Evolutionary conservation across 129 eudicot genomes (phyloP), one percentile per base, ranked within the genome.

Genomic region (Dittrichia graveolens): DNA sequence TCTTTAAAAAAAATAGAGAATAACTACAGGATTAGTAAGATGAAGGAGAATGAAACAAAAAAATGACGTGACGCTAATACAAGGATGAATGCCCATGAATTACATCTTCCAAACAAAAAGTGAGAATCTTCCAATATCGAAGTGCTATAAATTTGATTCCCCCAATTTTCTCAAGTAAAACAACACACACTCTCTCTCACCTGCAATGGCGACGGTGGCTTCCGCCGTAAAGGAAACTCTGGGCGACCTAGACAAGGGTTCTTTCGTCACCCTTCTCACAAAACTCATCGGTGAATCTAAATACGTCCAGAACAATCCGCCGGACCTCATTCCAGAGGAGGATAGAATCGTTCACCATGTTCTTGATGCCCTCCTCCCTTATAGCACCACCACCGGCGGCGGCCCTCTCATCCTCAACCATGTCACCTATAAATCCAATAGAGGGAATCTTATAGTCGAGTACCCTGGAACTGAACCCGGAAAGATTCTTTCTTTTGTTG

Each of bases 271-370:
- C 73, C 96, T 93, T 64, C 71, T 93, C n/a, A 48, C 78, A 1
- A 93, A 93, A 73, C 87, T 93, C 53, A 93, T 93, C 79, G 92
- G 95, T 14, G 98, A 93, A 64, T 85, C 98, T 2, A 80, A 93
- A 71, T 50, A 77, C 74, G 94, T 93, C 3, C 98, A 93, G 75
- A 93, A 93, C 87, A 93, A 93, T 49, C 96, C 98, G 43, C 98
- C 98, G 58, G 96, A 89, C 5, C 81, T 93, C 40, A 82, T 93
- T 74, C 98, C 98, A 37, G 95, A 93, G 74, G 96, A 93, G 79
- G 96, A 93, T 76, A 83, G 96, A 67, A 86, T 93, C 65, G 96
- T 93, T 16, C 67, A 57, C 4, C 96, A 93, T 82, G 89, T 93
- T 44, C 83, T 90, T 42, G 96, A 89, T 13, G 67, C 46, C 37